Percentiles rank a stretch among this genome's conserved stretches.
Conservation (phyloP, 306 rosid genomes). For the Quercus berberidifolia region DNA sequence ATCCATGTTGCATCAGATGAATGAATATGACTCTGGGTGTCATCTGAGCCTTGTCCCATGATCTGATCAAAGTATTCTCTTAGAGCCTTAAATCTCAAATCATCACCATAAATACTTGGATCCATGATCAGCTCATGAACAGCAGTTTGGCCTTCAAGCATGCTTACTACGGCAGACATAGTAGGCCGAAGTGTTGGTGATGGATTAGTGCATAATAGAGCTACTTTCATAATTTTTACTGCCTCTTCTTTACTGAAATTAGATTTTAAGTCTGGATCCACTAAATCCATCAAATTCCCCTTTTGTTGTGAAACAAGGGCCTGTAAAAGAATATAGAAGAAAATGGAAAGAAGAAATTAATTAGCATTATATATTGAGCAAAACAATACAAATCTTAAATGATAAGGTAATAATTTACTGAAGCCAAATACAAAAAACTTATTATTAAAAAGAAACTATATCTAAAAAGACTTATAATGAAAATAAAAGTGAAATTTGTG, state of each 20-base stretch:
- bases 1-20: constrained; percentile 8
- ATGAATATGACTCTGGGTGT: not conserved
- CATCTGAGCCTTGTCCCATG: not conserved
- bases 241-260: constrained; percentile 44
- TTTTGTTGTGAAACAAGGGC: constrained; percentile 31
- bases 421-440: no score
- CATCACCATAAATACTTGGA: constrained; percentile 27
- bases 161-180: constrained; percentile 63
- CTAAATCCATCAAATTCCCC: constrained; percentile 39
- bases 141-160: constrained; percentile 50
- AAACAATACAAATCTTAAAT: no score
- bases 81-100: constrained; percentile 35
- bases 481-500: not conserved
- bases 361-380: not conserved
- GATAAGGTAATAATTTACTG: no score
- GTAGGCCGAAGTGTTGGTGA: constrained; percentile 51
- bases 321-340: not conserved
- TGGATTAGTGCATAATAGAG: constrained; percentile 48
- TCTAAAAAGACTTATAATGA: no score
- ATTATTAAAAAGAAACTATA: no score
- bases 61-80: constrained; percentile 16
- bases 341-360: not conserved
- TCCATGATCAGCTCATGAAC: constrained; percentile 41
- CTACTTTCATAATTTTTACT: constrained; percentile 40
- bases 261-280: constrained; percentile 51